A percentile compares a stretch with the other conserved stretches of the same genome.
phyloP scores from a whole-genome alignment of 495 filamentous ascomycete genomes.

The Penicillium subrubescens region DNA sequence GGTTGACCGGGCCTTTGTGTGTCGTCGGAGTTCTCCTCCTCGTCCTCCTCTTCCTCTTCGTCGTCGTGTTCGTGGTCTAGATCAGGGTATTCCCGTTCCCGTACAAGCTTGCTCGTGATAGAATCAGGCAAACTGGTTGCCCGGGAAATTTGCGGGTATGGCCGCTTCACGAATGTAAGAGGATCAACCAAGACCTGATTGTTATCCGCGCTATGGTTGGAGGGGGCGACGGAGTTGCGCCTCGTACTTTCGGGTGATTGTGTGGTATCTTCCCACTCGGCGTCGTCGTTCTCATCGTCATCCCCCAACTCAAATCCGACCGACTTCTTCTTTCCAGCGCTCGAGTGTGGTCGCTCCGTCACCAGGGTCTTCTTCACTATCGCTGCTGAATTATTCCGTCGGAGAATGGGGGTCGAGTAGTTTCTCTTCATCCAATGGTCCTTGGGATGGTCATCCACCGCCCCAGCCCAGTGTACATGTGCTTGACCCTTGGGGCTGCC shows the following conservation, averaged over 20 bases:
- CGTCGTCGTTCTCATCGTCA: constrained; percentile 47
- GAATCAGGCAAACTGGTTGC: constrained; percentile 51
- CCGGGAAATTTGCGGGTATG: constrained; percentile 47
- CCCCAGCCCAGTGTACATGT: constrained; percentile 48
- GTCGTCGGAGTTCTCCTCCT: constrained; percentile 28
- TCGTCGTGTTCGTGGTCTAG: constrained; percentile 22
- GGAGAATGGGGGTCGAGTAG: constrained; percentile 46
- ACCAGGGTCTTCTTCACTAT: constrained; percentile 42
- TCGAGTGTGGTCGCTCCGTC: constrained; percentile 40
- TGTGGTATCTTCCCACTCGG: constrained; percentile 55
- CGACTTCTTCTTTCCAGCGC: constrained; percentile 48
- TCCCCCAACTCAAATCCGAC: constrained; percentile 53
- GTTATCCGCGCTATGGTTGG: constrained; percentile 45
- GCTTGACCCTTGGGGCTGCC: constrained; percentile 40
- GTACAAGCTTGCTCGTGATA: constrained; percentile 37
- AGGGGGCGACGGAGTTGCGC: constrained; percentile 47
- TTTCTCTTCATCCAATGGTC: constrained; percentile 47
- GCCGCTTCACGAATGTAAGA: constrained; percentile 50
- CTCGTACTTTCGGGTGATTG: constrained; percentile 53
- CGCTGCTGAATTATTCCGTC: constrained; percentile 37
- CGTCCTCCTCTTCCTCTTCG: constrained; percentile 32
- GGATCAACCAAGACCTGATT: constrained; percentile 45
- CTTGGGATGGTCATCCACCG: constrained; percentile 32
- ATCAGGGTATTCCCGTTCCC: constrained; percentile 26
- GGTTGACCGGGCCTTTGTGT: constrained; percentile 18